Conservation (phyloP, 805 yeast genomes). For the Pichia membranifaciens region DNA sequence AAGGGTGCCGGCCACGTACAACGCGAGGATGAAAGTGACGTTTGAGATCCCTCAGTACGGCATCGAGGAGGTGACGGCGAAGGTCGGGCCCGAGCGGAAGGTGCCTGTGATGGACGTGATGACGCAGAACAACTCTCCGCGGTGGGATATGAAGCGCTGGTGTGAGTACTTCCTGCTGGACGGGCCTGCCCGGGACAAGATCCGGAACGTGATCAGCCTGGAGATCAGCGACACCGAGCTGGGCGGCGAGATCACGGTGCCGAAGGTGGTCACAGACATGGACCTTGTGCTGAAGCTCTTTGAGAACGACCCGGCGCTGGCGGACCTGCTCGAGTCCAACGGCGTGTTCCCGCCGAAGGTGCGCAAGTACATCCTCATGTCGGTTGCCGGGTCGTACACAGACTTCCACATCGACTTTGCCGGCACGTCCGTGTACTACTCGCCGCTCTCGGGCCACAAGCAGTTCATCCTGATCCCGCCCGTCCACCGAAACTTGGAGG, state of each 20-base stretch:
- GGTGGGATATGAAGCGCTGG: slow-evolving; percentile 74
- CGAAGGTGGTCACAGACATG: slow-evolving; percentile 54
- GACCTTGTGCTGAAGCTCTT: slow-evolving; percentile 71
- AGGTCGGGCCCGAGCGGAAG: slow-evolving; percentile 55
- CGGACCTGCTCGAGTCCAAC: neutral
- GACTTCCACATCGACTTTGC: slow-evolving; percentile 92
- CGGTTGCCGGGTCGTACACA: slow-evolving; percentile 72
- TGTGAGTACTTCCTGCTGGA: slow-evolving; percentile 54
- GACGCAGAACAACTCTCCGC: slow-evolving; percentile 62
- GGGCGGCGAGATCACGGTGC: slow-evolving; percentile 50
- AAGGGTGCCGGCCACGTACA: slow-evolving; percentile 10
- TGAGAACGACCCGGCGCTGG: slow-evolving; percentile 24
- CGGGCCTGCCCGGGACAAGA: slow-evolving; percentile 48
- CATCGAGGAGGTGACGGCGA: slow-evolving; percentile 48
- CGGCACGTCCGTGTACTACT: slow-evolving; percentile 87
- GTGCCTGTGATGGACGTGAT: slow-evolving; percentile 88
- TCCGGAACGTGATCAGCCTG: slow-evolving; percentile 73
- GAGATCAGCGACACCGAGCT: slow-evolving; percentile 62
- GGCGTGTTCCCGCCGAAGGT: slow-evolving; percentile 45
- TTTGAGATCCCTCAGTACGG: slow-evolving; percentile 47
- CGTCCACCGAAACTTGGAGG: slow-evolving; percentile 50
- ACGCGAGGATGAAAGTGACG: slow-evolving; percentile 10
- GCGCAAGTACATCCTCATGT: slow-evolving; percentile 78
- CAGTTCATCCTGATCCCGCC: slow-evolving; percentile 79
- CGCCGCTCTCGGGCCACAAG: slow-evolving; percentile 69